A percentile compares a stretch with the other conserved stretches of the same genome.
Conservation (phyloP, 2,329 filamentous ascomycete species). For the Colletotrichum sublineola region DNA sequence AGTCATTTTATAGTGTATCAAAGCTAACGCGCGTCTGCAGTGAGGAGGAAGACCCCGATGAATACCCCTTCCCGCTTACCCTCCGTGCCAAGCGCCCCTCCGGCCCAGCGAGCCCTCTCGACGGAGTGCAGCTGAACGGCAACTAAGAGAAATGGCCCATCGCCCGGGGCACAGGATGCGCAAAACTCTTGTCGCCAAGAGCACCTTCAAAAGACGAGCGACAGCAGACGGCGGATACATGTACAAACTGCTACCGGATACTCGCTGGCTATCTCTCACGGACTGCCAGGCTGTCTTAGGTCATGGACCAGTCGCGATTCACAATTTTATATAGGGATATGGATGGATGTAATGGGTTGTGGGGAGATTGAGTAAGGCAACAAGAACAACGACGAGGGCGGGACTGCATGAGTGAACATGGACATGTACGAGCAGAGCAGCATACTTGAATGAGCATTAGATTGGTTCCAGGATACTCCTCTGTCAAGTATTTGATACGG, state of each 20-base stretch:
- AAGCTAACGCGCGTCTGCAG: slow-evolving; percentile 61
- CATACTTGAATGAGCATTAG: slow-evolving; percentile 38
- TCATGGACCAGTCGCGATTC: slow-evolving; percentile 16
- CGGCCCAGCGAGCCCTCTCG: slow-evolving; percentile 56
- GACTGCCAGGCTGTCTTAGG: slow-evolving; percentile 7
- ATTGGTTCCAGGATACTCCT: slow-evolving; percentile 32
- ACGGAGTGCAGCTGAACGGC: slow-evolving; percentile 53
- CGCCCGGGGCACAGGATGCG: background rate
- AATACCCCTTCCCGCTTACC: slow-evolving; percentile 72
- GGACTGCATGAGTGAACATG: slow-evolving; percentile 33
- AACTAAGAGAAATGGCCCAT: slow-evolving; percentile 23
- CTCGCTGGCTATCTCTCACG: background rate
- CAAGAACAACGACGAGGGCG: slow-evolving; percentile 4
- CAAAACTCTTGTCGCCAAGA: background rate
- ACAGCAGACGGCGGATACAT: slow-evolving; percentile 2
- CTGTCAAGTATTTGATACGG: background rate
- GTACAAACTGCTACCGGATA: slow-evolving; percentile 12
- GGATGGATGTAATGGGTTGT: slow-evolving; percentile 35
- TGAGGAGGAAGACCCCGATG: slow-evolving; percentile 92
- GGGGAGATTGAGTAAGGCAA: slow-evolving; percentile 24
- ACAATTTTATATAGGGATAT: slow-evolving; percentile 39
- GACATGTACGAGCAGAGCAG: slow-evolving; percentile 41
- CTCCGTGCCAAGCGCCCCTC: slow-evolving; percentile 66
- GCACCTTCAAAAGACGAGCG: background rate
- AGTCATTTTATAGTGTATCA: background rate